These are phyloP conservation scores for Canariomyces notabilis DNA, from an alignment of 2,329 filamentous ascomycete species.

Conservation along the genomic window DNA sequence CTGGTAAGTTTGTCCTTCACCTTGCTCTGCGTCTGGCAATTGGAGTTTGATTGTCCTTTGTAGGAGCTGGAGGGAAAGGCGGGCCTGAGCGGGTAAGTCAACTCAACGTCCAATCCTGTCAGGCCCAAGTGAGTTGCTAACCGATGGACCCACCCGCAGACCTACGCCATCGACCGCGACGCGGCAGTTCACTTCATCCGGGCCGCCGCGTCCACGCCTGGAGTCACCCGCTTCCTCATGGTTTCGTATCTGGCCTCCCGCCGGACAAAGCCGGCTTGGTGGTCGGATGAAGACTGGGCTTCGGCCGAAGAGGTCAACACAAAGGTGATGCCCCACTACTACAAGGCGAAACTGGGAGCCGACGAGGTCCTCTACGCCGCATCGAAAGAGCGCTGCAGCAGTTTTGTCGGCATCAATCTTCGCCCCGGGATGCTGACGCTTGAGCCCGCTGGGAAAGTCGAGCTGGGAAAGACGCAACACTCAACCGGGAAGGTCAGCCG, in stretches of 20 bases:
- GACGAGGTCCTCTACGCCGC: slow-evolving; percentile 52
- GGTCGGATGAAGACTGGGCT: slow-evolving; percentile 47
- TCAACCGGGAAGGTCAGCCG: slow-evolving; percentile 43
- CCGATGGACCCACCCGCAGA: slow-evolving; percentile 31
- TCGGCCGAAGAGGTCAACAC: slow-evolving; percentile 35
- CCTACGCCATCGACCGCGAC: slow-evolving; percentile 56
- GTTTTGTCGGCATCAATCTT: slow-evolving; percentile 47
- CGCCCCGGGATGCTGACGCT: slow-evolving; percentile 48
- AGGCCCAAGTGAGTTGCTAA: background rate
- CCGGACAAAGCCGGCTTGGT: slow-evolving; percentile 49
- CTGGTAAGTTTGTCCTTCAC: slow-evolving; percentile 41
- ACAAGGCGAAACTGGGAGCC: slow-evolving; percentile 55
- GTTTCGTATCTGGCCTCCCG: slow-evolving; percentile 58
- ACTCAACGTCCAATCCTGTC: background rate
- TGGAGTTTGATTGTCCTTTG: background rate
- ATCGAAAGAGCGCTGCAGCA: slow-evolving; percentile 34
- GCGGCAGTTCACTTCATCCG: slow-evolving; percentile 59
- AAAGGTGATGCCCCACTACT: slow-evolving; percentile 47
- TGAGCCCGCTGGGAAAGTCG: slow-evolving; percentile 42
- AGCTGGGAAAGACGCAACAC: slow-evolving; percentile 41
- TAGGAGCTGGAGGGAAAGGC: slow-evolving; percentile 56
- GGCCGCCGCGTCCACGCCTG: slow-evolving; percentile 49
- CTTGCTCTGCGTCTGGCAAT: too few relatives aligned
- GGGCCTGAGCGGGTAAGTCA: slow-evolving; percentile 39
- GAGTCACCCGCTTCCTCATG: slow-evolving; percentile 58